Conservation (phyloP, 225 moss, liverwort and hornwort species). For the Sphagnum contortum region DNA sequence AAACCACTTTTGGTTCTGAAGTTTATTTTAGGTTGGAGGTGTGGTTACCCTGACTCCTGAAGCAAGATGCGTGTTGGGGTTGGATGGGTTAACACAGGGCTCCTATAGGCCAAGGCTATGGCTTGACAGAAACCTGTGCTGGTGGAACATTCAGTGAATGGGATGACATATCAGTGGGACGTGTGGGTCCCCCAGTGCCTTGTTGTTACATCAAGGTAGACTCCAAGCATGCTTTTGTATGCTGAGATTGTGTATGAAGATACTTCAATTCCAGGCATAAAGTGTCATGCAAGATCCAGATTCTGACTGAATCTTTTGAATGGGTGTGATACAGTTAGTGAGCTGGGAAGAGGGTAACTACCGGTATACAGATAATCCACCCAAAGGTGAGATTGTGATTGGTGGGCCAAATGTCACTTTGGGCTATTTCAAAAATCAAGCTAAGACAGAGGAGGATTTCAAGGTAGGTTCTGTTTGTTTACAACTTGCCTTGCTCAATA, state of each 20-base stretch:
- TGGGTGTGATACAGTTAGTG: constrained; percentile 44
- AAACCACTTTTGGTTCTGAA: too few species aligned
- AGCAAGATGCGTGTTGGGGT: too few species aligned
- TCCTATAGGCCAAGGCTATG: constrained; percentile 93
- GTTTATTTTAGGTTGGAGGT: too few species aligned
- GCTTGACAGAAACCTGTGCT: constrained; percentile 97
- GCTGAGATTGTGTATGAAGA: too few species aligned
- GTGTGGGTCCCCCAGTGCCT: constrained; percentile 92
- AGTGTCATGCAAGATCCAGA: too few species aligned
- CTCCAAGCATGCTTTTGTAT: too few species aligned
- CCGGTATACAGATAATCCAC: constrained; percentile 63
- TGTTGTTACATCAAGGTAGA: constrained; percentile 66
- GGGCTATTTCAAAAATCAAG: constrained; percentile 84
- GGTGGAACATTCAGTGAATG: constrained; percentile 86
- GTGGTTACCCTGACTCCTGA: too few species aligned
- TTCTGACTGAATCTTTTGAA: too few species aligned
- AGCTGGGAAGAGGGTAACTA: constrained; percentile 94
- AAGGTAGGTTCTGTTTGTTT: constrained; percentile 29
- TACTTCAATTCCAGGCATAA: too few species aligned
- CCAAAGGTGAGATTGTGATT: constrained; percentile 87
- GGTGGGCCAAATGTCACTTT: constrained; percentile 83
- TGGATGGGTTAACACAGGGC: constrained; percentile 33
- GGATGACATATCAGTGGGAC: constrained; percentile 74
- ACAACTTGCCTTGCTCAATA: too few species aligned
- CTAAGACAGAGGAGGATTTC: constrained; percentile 79